Evolutionary conservation across 2,329 filamentous ascomycete species (phyloP).

Genomic region (Nannizzia gypsea): DNA sequence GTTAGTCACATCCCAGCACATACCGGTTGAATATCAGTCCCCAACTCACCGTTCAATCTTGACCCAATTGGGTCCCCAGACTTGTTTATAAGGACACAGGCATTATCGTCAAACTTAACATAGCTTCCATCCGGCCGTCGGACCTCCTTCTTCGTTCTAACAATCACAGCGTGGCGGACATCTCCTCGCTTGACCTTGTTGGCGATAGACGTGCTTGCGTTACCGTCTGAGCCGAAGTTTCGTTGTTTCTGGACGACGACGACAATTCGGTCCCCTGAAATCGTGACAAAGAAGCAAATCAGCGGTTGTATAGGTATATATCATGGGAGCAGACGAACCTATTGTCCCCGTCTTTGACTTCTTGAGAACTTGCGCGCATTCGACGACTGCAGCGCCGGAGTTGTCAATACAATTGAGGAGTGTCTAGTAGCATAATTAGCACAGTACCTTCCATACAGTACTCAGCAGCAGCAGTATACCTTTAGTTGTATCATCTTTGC

Average conservation of each 20-base stretch:
- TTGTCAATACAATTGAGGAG: constrained; percentile 99
- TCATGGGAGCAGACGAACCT: constrained; percentile 45
- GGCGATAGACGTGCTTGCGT: constrained; percentile 60
- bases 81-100: constrained; percentile 95
- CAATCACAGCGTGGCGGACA: constrained; percentile 89
- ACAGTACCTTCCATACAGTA: not conserved
- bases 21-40: not conserved
- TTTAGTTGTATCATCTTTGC: constrained; percentile 79
- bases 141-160: constrained; percentile 78
- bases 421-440: constrained; percentile 45
- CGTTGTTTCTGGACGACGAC: constrained; percentile 96
- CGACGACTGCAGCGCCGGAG: constrained; percentile 91
- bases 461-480: constrained; percentile 30
- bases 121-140: constrained; percentile 80
- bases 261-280: constrained; percentile 81
- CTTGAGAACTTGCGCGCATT: constrained; percentile 85
- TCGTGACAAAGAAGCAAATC: not conserved
- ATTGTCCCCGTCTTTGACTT: constrained; percentile 79
- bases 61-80: constrained; percentile 88
- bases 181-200: constrained; percentile 96
- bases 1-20: not conserved
- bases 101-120: constrained; percentile 93
- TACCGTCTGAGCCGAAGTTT: constrained; percentile 48
- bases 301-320: not conserved
- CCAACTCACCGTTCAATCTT: constrained; percentile 59